These are phyloP conservation scores for Saccharomycopsis fodiens DNA, from an alignment of 805 yeast species.

Conservation along the genomic window DNA sequence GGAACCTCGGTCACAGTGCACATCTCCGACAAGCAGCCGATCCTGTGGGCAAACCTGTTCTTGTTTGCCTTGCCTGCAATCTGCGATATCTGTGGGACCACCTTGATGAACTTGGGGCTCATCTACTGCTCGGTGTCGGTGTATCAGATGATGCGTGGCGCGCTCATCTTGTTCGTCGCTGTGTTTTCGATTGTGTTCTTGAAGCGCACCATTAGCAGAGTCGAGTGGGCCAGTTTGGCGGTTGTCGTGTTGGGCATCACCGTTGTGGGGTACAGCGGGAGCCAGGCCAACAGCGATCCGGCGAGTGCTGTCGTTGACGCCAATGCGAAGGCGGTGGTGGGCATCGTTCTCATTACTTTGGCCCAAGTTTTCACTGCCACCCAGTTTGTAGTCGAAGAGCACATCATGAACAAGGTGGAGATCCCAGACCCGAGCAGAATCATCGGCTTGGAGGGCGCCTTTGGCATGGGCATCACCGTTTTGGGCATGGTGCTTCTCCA, in stretches of 20 bases:
- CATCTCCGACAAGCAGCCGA: background rate
- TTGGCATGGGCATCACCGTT: constrained; percentile 44
- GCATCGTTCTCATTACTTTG: constrained; percentile 47
- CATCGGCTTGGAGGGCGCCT: constrained; percentile 71
- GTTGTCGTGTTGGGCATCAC: constrained; percentile 63
- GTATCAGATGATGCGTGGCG: constrained; percentile 82
- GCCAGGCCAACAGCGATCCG: constrained; percentile 25
- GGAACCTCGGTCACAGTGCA: background rate
- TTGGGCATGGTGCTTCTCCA: constrained; percentile 38
- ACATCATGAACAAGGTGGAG: constrained; percentile 44
- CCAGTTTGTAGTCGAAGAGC: constrained; percentile 75
- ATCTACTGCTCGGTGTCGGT: constrained; percentile 70
- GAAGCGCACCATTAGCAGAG: constrained; percentile 42
- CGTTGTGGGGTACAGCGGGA: constrained; percentile 67
- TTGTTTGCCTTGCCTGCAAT: constrained; percentile 53
- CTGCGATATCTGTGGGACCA: constrained; percentile 69
- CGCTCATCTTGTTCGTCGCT: constrained; percentile 70
- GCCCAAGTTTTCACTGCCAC: constrained; percentile 67
- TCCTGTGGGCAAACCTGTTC: constrained; percentile 26
- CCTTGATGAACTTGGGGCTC: constrained; percentile 69
- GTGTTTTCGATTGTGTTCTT: constrained; percentile 58
- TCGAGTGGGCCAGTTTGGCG: constrained; percentile 64
- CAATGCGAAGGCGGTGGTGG: constrained; percentile 36
- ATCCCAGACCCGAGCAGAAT: constrained; percentile 49
- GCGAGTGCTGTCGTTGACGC: constrained; percentile 1